These are phyloP conservation scores for Saccharomycopsis capsularis DNA, from an alignment of 805 yeast genomes.

Conservation along the genomic window DNA sequence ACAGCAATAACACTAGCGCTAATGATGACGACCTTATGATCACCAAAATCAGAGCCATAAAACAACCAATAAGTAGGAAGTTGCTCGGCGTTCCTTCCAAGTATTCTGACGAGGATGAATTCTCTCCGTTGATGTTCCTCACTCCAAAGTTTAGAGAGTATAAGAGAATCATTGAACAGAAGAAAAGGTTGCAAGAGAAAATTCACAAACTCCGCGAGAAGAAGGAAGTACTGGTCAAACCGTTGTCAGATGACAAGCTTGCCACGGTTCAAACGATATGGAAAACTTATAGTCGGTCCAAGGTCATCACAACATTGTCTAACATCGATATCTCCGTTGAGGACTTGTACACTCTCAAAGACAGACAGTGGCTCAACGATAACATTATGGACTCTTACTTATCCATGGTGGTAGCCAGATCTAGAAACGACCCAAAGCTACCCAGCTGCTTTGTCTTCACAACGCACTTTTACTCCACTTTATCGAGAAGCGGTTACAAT, in stretches of 20 bases:
- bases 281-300: neutral
- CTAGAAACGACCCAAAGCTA: slow-evolving; percentile 29
- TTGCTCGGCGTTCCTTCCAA: too few species aligned
- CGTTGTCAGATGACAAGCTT: slow-evolving; percentile 8
- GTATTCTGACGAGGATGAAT: neutral
- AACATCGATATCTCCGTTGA: slow-evolving; percentile 54
- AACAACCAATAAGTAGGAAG: slow-evolving; percentile 1
- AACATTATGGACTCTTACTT: slow-evolving; percentile 81
- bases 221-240: neutral
- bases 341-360: slow-evolving; percentile 67
- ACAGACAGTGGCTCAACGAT: slow-evolving; percentile 83
- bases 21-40: slow-evolving; percentile 7
- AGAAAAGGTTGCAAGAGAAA: slow-evolving; percentile 13
- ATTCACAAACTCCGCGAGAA: slow-evolving; percentile 1
- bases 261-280: slow-evolving; percentile 8
- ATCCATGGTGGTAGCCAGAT: slow-evolving; percentile 41
- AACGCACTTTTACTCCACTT: slow-evolving; percentile 77
- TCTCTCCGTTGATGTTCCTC: slow-evolving; percentile 1
- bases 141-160: slow-evolving; percentile 17
- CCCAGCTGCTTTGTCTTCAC: slow-evolving; percentile 63
- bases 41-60: slow-evolving; percentile 3
- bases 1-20: neutral
- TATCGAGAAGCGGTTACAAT: slow-evolving; percentile 64
- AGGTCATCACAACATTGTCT: slow-evolving; percentile 27
- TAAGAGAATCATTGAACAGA: slow-evolving; percentile 14